A percentile compares a stretch with the other conserved stretches of the same genome.
phyloP scores from a whole-genome alignment of 352 stramenopile genomes.

The Globisporangium rhizosaccharum region DNA sequence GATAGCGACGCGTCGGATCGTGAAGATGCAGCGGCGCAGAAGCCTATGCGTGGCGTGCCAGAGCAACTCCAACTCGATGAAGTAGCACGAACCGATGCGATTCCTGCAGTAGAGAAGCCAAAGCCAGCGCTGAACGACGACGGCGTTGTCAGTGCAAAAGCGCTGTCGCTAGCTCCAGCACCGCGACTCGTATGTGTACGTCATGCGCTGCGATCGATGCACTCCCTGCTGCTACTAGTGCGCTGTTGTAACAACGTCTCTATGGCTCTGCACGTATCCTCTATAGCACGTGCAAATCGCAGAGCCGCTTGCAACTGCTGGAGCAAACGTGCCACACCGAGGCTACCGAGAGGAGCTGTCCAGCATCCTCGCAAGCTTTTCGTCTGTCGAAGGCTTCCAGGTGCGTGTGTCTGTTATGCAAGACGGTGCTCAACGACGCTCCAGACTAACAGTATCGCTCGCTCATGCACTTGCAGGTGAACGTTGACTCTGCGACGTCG shows the following conservation, averaged over 20 bases:
- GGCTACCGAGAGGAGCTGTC: conserved; percentile 52
- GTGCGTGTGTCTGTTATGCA: conserved; percentile 16
- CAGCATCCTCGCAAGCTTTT: conserved; percentile 34
- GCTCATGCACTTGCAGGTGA: conserved; percentile 15
- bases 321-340: conserved; percentile 9
- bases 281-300: conserved; percentile 31
- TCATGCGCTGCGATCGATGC: neutral
- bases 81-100: no score
- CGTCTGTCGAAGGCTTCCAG: conserved; percentile 32
- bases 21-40: neutral
- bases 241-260: neutral
- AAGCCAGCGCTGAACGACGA: neutral
- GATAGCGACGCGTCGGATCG: neutral
- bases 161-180: no score
- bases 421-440: neutral
- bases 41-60: neutral
- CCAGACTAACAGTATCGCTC: neutral
- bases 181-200: neutral
- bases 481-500: conserved; percentile 26
- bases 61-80: neutral
- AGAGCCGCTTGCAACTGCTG: conserved; percentile 18
- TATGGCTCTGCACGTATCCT: neutral
- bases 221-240: neutral
- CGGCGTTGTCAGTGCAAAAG: neutral
- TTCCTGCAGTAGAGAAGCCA: neutral